phyloP scores from a whole-genome alignment of 306 rosid species.

The Prunus dulcis region DNA sequence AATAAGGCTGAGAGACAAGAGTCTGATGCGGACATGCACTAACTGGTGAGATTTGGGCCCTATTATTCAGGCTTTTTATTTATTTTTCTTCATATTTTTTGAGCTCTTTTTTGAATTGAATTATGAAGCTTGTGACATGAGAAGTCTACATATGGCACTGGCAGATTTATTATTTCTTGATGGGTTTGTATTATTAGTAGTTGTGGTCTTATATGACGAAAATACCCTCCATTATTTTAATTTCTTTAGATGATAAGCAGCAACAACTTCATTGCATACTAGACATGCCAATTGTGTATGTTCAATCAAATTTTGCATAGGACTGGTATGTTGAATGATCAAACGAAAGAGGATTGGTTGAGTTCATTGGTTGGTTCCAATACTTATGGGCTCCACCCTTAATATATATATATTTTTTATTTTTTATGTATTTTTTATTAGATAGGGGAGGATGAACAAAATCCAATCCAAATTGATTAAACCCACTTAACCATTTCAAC shows the following conservation, averaged over 20 bases:
- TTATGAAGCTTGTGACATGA: conserved; percentile 19
- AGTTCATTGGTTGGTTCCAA: background rate
- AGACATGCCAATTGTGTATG: no score
- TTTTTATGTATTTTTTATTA: no score
- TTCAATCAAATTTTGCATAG: background rate
- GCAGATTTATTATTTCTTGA: conserved; percentile 13
- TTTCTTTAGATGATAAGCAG: background rate
- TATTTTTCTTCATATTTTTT: conserved; percentile 1
- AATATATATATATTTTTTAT: no score
- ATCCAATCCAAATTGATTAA: no score
- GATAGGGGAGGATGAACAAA: no score
- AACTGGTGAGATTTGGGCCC: conserved; percentile 33
- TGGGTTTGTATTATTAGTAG: background rate
- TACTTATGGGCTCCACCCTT: background rate
- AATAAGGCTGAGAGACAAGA: conserved; percentile 40
- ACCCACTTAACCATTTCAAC: no score
- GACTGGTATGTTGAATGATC: background rate
- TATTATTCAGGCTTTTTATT: conserved; percentile 23
- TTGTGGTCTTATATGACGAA: conserved; percentile 6
- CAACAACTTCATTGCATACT: background rate
- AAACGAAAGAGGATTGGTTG: background rate
- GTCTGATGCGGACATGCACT: conserved; percentile 57
- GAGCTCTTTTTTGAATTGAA: background rate
- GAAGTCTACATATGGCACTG: conserved; percentile 17
- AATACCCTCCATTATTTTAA: conserved; percentile 26